Evolutionary conservation across 208 protist genomes (phyloP), one percentile per base, ranked within the genome.

Genomic region (Acanthamoeba castellanii): DNA sequence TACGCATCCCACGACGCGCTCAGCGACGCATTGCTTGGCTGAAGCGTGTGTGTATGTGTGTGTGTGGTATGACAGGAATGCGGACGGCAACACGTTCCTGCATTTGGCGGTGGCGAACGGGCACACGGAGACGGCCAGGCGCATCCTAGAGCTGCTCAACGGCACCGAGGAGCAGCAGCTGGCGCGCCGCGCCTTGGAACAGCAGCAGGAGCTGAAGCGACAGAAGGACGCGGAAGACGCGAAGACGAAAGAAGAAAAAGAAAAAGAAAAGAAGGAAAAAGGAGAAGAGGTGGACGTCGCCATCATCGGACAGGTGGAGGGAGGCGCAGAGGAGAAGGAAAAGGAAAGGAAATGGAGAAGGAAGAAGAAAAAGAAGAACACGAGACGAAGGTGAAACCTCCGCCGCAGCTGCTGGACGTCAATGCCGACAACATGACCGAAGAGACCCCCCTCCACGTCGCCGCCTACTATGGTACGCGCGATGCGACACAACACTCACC

Each of bases 361-460:
- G n/a, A 89, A 14, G 34, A 89, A 42, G 55, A 89, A 57, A 9
- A n/a, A n/a, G n/a, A n/a, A n/a, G n/a, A n/a, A n/a, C n/a, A 89
- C 70, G 27, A 34, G 14, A 64, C 22, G 16, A 64, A 20, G 25
- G 30, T 25, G 1, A 91, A 64, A 25, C 52, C 34, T 13, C 18
- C 20, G n/a, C 42, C 78, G 13, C 78, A 14, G 27, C 50, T 70
- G 22, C 18, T 72, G 55, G 42, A 52, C 20, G 84, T 91, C 47
- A 91, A 91, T 16, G 84, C 84, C 42, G 84, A 91, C 34, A 91
- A 91, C 61, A 14, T 91, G 30, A 30, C 18, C 42, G 84, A 91
- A 32, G 84, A 91, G 22, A 70, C 84, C 5, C 57, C 84, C 5
- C 84, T 91, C 6, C 84, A 91, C 34, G 11, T 91, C 6, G 84